These are phyloP conservation scores for Fragilaria crotonensis DNA, from an alignment of 108 stramenopile species.

Conservation along the genomic window DNA sequence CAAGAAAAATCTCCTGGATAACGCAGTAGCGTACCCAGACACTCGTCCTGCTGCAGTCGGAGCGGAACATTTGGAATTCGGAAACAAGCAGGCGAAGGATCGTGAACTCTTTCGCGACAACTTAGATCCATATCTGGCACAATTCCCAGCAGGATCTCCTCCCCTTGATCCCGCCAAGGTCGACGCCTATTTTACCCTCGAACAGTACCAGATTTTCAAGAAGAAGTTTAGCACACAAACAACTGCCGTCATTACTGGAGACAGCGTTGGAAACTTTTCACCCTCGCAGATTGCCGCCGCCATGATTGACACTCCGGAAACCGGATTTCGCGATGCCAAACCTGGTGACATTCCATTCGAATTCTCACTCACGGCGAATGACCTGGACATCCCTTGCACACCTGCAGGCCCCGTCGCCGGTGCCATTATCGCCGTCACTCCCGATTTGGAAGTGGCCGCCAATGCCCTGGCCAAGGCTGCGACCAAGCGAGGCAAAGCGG, in stretches of 20 bases:
- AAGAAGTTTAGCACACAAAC: constrained; percentile 74
- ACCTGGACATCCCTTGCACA: constrained; percentile 22
- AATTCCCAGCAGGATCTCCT: constrained; percentile 64
- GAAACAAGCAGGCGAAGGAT: constrained; percentile 69
- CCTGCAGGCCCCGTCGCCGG: constrained; percentile 71
- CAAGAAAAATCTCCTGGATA: constrained; percentile 61
- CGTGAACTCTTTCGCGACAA: constrained; percentile 62
- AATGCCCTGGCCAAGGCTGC: constrained; percentile 48
- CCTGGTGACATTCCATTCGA: constrained; percentile 39
- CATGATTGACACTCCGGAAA: constrained; percentile 43
- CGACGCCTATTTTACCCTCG: constrained; percentile 54
- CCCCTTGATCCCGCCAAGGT: constrained; percentile 54
- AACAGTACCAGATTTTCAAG: constrained; percentile 76
- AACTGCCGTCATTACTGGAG: constrained; percentile 69
- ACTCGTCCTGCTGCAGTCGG: constrained; percentile 69
- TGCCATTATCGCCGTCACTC: constrained; percentile 72
- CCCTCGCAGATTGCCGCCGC: constrained; percentile 60
- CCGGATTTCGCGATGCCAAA: constrained; percentile 5
- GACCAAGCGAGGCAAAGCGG: constrained; percentile 63
- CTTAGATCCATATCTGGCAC: constrained; percentile 68
- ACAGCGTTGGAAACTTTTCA: constrained; percentile 50
- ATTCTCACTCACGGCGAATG: constrained; percentile 43
- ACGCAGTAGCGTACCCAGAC: constrained; percentile 54
- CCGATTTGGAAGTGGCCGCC: constrained; percentile 51
- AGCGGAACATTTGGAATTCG: constrained; percentile 50